Evolutionary conservation across 2,329 filamentous ascomycete species (phyloP), one percentile per base, ranked within the genome.

Genomic region (Talaromyces sp.): DNA sequence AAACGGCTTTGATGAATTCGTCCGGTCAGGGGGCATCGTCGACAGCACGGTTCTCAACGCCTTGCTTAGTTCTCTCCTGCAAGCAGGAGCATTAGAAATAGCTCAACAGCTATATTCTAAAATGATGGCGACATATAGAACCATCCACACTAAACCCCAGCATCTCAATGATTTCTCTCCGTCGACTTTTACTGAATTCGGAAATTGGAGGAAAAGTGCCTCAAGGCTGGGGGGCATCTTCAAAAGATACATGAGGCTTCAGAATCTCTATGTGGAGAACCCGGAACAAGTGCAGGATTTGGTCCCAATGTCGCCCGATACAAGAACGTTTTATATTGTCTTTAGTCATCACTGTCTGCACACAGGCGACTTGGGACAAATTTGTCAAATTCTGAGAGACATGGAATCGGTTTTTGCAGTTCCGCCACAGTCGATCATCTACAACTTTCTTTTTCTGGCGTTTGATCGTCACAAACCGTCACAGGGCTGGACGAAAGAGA

Each of bases 11-110:
- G 85, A 84, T 65, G 87, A 92, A 25, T 89, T 96, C 75, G 89
- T 98, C n/a, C 80, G 89, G 42, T 84, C 87, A 0, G 92, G 92
- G 36, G 91, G 98, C 73, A 87, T 97, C 64, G 87, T 99, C 60
- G 93, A 98, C 73, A 93, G 91, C 0, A 82, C 89, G 2, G 89
- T 92, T 15, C 82, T 98, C 73, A 98, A 98, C 71, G 91, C 89
- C 67, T 87, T 97, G 68, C 90, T 98, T 64, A 82, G 87, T 0
- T 88, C 92, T 1, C 82, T 98, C 22, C 81, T 97, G 51, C 83
- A 86, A 60, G 87, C 88, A 15, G 88, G 89, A 47, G 93, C 99
- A 70, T 84, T 88, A 44, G 78, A 82, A 7, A 88, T 91, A 0
- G 95, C 93, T 2, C 87, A 93, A 67, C 83, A 89, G 63, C 85